phyloP scores from a whole-genome alignment of 176 grass and related monocot genomes.

The Triticum urartu region DNA sequence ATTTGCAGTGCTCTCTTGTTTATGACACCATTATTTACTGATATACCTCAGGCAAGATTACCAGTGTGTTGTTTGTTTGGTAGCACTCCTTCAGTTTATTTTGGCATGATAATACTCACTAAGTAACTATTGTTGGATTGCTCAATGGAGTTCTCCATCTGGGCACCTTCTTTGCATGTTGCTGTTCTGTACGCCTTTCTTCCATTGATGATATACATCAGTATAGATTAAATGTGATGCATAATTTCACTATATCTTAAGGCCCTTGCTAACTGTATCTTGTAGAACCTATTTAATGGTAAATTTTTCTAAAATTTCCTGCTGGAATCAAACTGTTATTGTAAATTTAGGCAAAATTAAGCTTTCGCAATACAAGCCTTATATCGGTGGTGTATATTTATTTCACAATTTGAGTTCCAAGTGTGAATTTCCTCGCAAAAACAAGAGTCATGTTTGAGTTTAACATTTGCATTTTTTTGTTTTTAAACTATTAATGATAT shows the following conservation, averaged over 20 bases:
- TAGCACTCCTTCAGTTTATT: not conserved
- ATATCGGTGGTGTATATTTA: not conserved
- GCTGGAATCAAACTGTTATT: not conserved
- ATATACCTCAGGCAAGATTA: slow-evolving; percentile 91
- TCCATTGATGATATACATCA: not conserved
- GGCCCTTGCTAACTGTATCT: not conserved
- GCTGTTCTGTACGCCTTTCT: not conserved
- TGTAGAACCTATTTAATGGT: not conserved
- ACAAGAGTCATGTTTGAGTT: not conserved
- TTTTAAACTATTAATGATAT: not conserved
- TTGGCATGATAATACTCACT: not conserved
- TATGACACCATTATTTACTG: slow-evolving; percentile 93
- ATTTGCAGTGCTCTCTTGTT: slow-evolving; percentile 85
- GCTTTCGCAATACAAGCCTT: not conserved
- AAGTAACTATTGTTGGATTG: not conserved
- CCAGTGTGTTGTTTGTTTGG: slow-evolving; percentile 1
- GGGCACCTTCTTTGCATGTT: slow-evolving; percentile 14
- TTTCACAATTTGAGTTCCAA: not conserved
- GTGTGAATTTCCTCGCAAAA: not conserved
- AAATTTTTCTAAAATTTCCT: not conserved
- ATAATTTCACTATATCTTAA: slow-evolving; percentile 6
- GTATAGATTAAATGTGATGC: not conserved
- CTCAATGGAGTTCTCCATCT: not conserved
- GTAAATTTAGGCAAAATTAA: not conserved
- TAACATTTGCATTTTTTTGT: not conserved